Evolutionary conservation across 1,139 yeast genomes (phyloP).

Genomic region (Diutina neorugosa): DNA sequence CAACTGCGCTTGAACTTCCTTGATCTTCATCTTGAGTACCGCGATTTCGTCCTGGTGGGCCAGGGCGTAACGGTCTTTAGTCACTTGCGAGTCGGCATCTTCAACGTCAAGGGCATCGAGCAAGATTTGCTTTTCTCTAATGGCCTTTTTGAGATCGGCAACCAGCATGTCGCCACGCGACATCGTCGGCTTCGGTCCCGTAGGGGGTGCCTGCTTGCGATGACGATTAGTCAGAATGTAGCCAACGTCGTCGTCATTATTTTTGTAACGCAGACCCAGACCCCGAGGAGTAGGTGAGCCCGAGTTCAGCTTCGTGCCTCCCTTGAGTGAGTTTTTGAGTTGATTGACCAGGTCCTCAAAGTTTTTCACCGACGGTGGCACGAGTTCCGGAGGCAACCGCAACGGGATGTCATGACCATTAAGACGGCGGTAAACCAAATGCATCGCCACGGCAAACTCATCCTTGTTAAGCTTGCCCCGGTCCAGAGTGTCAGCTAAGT

Average conservation of each 20-base stretch:
- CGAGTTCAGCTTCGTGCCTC: slow-evolving; percentile 12
- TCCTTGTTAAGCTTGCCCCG: slow-evolving; percentile 65
- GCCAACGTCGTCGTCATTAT: slow-evolving; percentile 50
- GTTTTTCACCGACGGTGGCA: slow-evolving; percentile 70
- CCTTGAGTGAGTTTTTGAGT: slow-evolving; percentile 26
- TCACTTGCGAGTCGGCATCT: slow-evolving; percentile 36
- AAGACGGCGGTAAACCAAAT: slow-evolving; percentile 60
- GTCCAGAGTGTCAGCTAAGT: slow-evolving; percentile 57
- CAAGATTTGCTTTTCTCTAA: slow-evolving; percentile 58
- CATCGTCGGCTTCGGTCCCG: slow-evolving; percentile 11
- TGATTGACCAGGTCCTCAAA: slow-evolving; percentile 33
- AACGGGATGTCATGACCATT: slow-evolving; percentile 68
- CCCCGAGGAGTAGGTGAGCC: slow-evolving; percentile 10
- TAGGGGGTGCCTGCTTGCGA: slow-evolving; percentile 17
- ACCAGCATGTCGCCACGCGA: slow-evolving; percentile 21
- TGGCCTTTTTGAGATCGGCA: slow-evolving; percentile 46
- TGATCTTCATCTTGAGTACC: slow-evolving; percentile 48
- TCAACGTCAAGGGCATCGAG: slow-evolving; percentile 63
- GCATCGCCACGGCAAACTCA: slow-evolving; percentile 79
- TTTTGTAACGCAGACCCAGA: slow-evolving; percentile 53
- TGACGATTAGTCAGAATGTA: slow-evolving; percentile 62
- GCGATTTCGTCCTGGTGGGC: slow-evolving; percentile 42
- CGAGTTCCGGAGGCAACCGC: slow-evolving; percentile 57
- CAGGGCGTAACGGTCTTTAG: slow-evolving; percentile 13
- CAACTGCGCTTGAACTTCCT: slow-evolving; percentile 39